Base-by-base conservation (phyloP, 257 asterid genomes). In the Solanum verrucosum region DNA sequence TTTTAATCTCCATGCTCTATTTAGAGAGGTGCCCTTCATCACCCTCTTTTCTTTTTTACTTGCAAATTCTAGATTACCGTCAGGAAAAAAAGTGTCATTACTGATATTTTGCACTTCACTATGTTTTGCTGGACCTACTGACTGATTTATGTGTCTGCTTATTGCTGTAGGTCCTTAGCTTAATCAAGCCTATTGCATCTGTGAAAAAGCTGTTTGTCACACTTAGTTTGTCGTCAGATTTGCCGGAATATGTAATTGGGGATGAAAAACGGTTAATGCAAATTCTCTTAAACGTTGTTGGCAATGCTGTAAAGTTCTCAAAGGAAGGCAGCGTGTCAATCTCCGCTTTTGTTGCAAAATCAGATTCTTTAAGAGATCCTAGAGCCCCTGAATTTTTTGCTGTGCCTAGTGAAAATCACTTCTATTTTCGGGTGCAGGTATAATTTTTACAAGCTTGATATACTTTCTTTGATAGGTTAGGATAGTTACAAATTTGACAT, bases 231-330 rank as follows among this genome's bases (percentile, higher is more conserved):
- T 91, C 98, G 34, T 90, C 98, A 13, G 99, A 97, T 86, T 91
- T 96, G 85, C 96, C 95, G 5, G 99, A 94, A 86, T 93, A 90
- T 90, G 97, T 95, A 33, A 84, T 94, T 84, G 99, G 99, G 84
- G 99, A 97, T 90, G 99, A 96, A 90, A 95, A 97, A 88, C 90
- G 99, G 90, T 90, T 97, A 29, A 93, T 96, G 98, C 99, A 97
- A 92, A 92, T 95, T 71, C 92, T 97, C 71, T 88, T 97, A 60
- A 97, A 97, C 87, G 92, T 97, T 77, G 93, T 94, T 77, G 99
- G 99, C 73, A 97, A 97, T 91, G 99, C 99, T 63, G 98, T 96
- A 85, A 97, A 97, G 89, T 97, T 97, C 94, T 91, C 99, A 10
- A 97, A 93, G 91, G 99, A 96, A 88, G 99, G 99, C 31, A 94